phyloP scores from a whole-genome alignment of 1,284 basidiomycete genomes.

The Apiotrichum siamense region DNA sequence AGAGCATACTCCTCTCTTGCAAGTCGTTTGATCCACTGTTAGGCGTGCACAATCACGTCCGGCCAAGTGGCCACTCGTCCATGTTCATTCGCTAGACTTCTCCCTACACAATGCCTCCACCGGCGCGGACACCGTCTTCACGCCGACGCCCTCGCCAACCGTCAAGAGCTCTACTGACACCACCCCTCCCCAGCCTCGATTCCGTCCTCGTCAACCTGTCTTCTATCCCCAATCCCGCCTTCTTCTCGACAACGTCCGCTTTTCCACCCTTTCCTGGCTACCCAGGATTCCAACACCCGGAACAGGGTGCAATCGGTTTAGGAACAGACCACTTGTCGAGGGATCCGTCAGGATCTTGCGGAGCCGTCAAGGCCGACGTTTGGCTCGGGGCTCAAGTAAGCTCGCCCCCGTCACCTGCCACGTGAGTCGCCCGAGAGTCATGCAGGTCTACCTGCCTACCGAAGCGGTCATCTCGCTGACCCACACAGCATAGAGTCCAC shows the following conservation, averaged over 20 bases:
- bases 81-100: neutral
- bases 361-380: constrained; percentile 28
- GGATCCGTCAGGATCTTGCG: constrained; percentile 13
- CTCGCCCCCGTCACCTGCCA: constrained; percentile 43
- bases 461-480: too few relatives aligned
- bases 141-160: constrained; percentile 1
- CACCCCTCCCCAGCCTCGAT: constrained; percentile 17
- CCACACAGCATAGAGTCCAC: constrained; percentile 38
- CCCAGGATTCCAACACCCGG: constrained; percentile 1
- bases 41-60: too few relatives aligned
- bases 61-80: too few relatives aligned
- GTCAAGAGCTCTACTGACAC: constrained; percentile 14
- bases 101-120: neutral
- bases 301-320: constrained; percentile 6
- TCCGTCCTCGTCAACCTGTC: constrained; percentile 22
- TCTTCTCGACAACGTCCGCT: constrained; percentile 1
- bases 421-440: constrained; percentile 24
- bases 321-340: constrained; percentile 11
- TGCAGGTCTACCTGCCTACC: too few relatives aligned
- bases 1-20: too few relatives aligned
- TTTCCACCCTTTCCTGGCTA: neutral
- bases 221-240: constrained; percentile 24
- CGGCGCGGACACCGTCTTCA: neutral
- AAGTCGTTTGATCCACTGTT: too few relatives aligned
- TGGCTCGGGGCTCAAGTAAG: constrained; percentile 25